Evolutionary conservation across 495 filamentous ascomycete genomes (phyloP), one percentile per base, ranked within the genome.

Genomic region (Neurospora sp.): DNA sequence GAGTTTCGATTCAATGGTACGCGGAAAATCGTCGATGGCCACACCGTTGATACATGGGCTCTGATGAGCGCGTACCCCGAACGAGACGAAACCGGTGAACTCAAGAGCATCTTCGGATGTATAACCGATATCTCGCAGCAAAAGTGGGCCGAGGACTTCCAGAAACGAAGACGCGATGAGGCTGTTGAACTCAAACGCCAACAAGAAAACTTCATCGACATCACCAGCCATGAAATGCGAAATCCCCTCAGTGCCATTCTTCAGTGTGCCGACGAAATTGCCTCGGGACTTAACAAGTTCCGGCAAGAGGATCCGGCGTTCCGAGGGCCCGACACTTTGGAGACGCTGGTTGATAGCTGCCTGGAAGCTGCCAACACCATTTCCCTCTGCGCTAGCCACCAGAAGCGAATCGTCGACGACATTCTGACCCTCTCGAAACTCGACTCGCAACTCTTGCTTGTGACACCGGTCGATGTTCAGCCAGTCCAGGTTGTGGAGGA

Each of bases 151-250:
- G 88, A 91, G 75, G 86, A 86, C 71, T 84, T 90, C 40, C 89
- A 91, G 77, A 90, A 86, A 76, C 83, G 85, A 48, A 85, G 88
- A 73, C 82, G 88, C 40, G 83, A 87, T 74, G 89, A 89, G 77
- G 91, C 88, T 6, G 85, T 91, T 69, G 88, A 89, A 73, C 85
- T 87, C 53, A 91, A 92, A 77, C 82, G 87, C 42, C 88, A 91
- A 73, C 89, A 92, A 74, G 90, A 95, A 77, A 94, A 93, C 73
- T 96, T 95, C 79, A 94, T 96, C 76, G 93, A 95, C 79, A 95
- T 94, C 74, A 94, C 91, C 8, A 93, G 91, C 74, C 93, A 97
- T 76, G 93, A 97, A 77, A 93, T 96, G 85, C 88, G 93, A 10
- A 97, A 96, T 74, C 93, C 93, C 2, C 84, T 96, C 10, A 91